These are phyloP conservation scores for Ichthyophthirius multifiliis DNA, from an alignment of 169 alveolate species.

Conservation along the genomic window DNA sequence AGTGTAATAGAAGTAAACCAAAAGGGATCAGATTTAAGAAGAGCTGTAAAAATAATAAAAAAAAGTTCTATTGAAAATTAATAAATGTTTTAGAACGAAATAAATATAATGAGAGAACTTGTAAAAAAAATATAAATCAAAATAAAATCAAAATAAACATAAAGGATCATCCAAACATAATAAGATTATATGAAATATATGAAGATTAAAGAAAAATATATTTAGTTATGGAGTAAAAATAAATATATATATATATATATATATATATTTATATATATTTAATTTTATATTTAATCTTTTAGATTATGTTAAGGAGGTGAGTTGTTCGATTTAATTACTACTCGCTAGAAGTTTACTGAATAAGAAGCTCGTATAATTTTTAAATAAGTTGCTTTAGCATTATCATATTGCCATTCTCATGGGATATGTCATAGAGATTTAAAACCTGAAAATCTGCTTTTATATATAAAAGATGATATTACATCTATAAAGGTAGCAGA, in stretches of 20 bases:
- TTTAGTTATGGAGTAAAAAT: conserved; percentile 41
- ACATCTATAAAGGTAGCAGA: conserved; percentile 61
- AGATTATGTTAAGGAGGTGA: conserved; percentile 73
- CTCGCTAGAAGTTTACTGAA: conserved; percentile 62
- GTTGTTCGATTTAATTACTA: conserved; percentile 68
- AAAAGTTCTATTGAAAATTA: conserved; percentile 50
- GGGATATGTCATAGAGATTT: conserved; percentile 62
- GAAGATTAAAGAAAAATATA: conserved; percentile 61
- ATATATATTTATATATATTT: background rate
- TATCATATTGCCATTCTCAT: conserved; percentile 29
- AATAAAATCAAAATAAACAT: background rate
- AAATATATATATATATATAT: background rate
- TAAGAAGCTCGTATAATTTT: conserved; percentile 46
- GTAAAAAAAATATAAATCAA: conserved; percentile 1
- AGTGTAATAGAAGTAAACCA: conserved; percentile 10
- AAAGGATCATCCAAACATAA: conserved; percentile 79
- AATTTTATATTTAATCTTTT: background rate
- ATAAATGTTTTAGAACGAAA: conserved; percentile 59
- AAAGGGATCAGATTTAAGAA: conserved; percentile 16
- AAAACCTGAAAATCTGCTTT: conserved; percentile 74
- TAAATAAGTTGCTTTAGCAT: conserved; percentile 8
- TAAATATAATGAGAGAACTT: conserved; percentile 48
- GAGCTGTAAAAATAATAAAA: conserved; percentile 64
- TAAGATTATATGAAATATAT: conserved; percentile 70
- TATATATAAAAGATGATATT: conserved; percentile 39